A percentile compares a stretch with the other conserved stretches of the same genome.
Conservation (phyloP, 768 basidiomycete species). For the Mycena venus region DNA sequence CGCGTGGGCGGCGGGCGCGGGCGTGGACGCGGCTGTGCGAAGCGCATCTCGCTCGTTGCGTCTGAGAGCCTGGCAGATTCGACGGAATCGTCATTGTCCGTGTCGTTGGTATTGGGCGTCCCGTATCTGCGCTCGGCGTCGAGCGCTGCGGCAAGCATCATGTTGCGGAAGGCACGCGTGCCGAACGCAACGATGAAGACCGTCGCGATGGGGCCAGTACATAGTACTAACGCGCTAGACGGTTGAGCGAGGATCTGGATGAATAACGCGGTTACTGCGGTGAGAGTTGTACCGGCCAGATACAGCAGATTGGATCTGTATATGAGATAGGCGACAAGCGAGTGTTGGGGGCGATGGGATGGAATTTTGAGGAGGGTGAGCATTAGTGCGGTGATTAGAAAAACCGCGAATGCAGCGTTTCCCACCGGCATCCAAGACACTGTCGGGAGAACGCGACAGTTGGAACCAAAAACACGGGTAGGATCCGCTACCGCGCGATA, state of each 20-base stretch:
- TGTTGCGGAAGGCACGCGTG: conserved; percentile 19
- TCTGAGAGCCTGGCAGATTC: too few relatives aligned
- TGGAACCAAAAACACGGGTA: background rate
- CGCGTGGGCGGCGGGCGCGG: background rate
- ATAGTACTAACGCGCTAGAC: conserved; percentile 1
- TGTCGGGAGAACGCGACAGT: conserved; percentile 3
- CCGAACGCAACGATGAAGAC: conserved; percentile 4
- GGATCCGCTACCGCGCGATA: background rate
- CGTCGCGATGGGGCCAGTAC: background rate
- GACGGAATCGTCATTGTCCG: too few relatives aligned
- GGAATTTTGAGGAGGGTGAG: conserved; percentile 16
- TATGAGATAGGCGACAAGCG: background rate
- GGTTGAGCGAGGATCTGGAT: conserved; percentile 5
- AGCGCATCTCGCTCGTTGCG: background rate
- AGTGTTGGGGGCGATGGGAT: background rate
- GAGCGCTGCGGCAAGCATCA: conserved; percentile 11
- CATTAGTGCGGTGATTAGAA: conserved; percentile 9
- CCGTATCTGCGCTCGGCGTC: background rate
- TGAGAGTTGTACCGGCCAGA: conserved; percentile 2
- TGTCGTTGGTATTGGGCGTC: too few relatives aligned
- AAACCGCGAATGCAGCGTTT: background rate
- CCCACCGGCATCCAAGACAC: background rate
- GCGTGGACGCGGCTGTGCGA: background rate
- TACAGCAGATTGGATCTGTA: conserved; percentile 18
- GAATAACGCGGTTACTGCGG: background rate